These are phyloP conservation scores for Drechslerella stenobrocha DNA, from an alignment of 2,329 filamentous ascomycete genomes.

Conservation along the genomic window DNA sequence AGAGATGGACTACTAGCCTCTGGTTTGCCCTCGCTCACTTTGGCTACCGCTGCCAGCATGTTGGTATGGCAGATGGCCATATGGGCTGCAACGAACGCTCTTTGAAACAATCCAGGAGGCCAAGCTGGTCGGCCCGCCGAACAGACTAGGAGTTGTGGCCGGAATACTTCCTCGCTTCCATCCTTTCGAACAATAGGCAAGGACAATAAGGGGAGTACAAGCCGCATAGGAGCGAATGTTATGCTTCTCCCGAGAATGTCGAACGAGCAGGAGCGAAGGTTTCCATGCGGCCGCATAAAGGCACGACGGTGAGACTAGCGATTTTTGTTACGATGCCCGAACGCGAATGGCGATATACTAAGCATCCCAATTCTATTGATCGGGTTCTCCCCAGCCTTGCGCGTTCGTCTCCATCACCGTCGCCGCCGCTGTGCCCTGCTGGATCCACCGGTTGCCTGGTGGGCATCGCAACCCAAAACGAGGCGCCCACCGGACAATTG, in stretches of 20 bases:
- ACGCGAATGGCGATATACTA: neutral
- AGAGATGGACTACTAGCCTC: neutral
- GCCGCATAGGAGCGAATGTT: slow-evolving; percentile 4
- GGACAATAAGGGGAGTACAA: slow-evolving; percentile 5
- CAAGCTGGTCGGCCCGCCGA: slow-evolving; percentile 18
- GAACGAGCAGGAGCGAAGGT: slow-evolving; percentile 3
- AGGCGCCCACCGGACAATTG: neutral
- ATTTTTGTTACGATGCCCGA: slow-evolving; percentile 21
- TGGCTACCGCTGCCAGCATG: slow-evolving; percentile 14
- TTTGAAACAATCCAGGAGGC: slow-evolving; percentile 48
- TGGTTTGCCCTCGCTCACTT: slow-evolving; percentile 24
- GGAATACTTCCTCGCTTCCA: slow-evolving; percentile 16
- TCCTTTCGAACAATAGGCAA: neutral
- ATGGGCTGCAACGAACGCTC: slow-evolving; percentile 35
- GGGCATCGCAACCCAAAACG: neutral
- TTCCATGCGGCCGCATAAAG: slow-evolving; percentile 25
- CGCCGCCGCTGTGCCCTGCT: neutral
- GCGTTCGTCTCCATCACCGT: neutral
- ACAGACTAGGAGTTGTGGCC: slow-evolving; percentile 22
- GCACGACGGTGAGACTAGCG: slow-evolving; percentile 35
- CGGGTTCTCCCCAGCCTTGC: neutral
- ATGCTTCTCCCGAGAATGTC: slow-evolving; percentile 18
- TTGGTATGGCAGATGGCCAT: slow-evolving; percentile 8
- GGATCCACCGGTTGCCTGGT: neutral
- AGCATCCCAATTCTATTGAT: neutral